Conservation (phyloP, 805 yeast species). For the Suhomyces vadensis region DNA sequence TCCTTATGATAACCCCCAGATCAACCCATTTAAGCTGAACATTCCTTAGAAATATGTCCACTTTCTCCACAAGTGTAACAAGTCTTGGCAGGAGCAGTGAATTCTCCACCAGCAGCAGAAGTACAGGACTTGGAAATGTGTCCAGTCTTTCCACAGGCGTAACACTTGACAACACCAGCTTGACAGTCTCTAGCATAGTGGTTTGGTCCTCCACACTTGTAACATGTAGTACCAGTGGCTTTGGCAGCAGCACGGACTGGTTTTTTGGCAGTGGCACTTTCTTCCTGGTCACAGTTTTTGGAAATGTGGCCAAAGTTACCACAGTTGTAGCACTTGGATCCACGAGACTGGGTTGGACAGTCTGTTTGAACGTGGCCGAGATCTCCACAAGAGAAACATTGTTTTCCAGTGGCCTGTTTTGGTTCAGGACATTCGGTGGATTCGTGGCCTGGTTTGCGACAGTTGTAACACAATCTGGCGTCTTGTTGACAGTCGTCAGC, state of each 20-base stretch:
- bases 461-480: slow-evolving; percentile 89
- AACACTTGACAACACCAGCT: slow-evolving; percentile 72
- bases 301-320: slow-evolving; percentile 80
- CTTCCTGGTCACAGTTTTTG: slow-evolving; percentile 60
- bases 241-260: slow-evolving; percentile 22
- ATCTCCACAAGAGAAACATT: slow-evolving; percentile 92
- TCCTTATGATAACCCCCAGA: slow-evolving; percentile 1
- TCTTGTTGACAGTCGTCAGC: slow-evolving; percentile 85
- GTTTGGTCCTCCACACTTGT: slow-evolving; percentile 91
- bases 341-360: slow-evolving; percentile 68
- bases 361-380: slow-evolving; percentile 87
- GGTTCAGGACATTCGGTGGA: slow-evolving; percentile 88
- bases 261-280: slow-evolving; percentile 14
- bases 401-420: slow-evolving; percentile 79
- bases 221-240: slow-evolving; percentile 59
- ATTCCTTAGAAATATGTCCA: slow-evolving; percentile 88
- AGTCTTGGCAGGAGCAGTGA: slow-evolving; percentile 48
- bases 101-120: slow-evolving; percentile 51
- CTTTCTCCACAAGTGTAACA: slow-evolving; percentile 75
- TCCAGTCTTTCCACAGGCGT: slow-evolving; percentile 88
- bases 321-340: slow-evolving; percentile 79
- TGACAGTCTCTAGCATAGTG: slow-evolving; percentile 91
- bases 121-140: slow-evolving; percentile 86
- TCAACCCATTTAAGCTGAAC: slow-evolving; percentile 28
- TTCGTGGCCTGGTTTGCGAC: slow-evolving; percentile 87